These are phyloP conservation scores for Pharnaceum exiguum DNA, from an alignment of 148 eudicot genomes.

Conservation along the genomic window DNA sequence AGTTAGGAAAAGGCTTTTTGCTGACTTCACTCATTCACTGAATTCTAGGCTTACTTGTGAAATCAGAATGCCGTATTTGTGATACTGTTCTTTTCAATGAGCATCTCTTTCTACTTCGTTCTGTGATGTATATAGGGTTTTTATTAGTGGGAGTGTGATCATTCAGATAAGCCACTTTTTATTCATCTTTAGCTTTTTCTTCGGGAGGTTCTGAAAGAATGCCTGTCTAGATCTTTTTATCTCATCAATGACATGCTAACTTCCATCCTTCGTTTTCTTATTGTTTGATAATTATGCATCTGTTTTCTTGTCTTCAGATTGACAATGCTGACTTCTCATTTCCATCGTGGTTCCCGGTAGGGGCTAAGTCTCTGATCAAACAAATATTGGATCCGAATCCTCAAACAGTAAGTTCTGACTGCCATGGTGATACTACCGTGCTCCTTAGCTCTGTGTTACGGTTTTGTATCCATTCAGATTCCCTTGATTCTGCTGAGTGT, in stretches of 20 bases:
- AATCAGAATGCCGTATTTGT: too few species aligned
- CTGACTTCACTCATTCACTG: too few species aligned
- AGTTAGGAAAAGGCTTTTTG: background rate
- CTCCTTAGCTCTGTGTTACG: background rate
- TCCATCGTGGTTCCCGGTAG: constrained; percentile 91
- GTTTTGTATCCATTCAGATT: too few species aligned
- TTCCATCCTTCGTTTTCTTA: background rate
- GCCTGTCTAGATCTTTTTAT: background rate
- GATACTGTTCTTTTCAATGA: too few species aligned
- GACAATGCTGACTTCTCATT: constrained; percentile 79
- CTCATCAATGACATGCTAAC: background rate
- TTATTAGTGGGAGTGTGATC: too few species aligned
- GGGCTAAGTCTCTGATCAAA: constrained; percentile 79
- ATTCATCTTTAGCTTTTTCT: too few species aligned
- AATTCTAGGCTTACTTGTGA: too few species aligned
- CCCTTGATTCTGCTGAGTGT: background rate
- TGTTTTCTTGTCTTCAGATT: constrained; percentile 45
- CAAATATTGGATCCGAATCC: constrained; percentile 88
- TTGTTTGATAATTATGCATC: too few species aligned
- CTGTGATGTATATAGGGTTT: too few species aligned
- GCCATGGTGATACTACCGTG: background rate
- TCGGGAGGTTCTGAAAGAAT: too few species aligned
- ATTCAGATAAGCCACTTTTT: too few species aligned
- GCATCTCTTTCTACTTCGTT: too few species aligned
- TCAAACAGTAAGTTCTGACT: constrained; percentile 53